Base-by-base conservation (phyloP, 2,329 filamentous ascomycete species). In the Pyrenophora graminea region DNA sequence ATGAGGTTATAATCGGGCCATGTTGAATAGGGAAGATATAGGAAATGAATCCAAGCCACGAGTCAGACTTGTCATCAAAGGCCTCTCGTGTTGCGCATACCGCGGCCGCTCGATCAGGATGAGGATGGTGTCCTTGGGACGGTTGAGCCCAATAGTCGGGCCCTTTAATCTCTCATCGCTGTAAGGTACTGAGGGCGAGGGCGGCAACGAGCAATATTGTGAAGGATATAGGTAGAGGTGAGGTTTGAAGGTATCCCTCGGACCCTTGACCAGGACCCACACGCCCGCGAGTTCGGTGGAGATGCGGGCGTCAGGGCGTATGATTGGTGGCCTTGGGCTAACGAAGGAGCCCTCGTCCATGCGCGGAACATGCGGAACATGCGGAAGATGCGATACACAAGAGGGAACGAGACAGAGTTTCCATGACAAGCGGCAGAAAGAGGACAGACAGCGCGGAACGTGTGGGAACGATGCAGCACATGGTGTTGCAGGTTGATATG, bases 1-100 rank as follows among this genome's bases (percentile, higher is more conserved):
- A 55, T 56, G 51, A 39, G 52, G 36, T 32, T 42, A 38, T 32
- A 40, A 48, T 25, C 36, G 46, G 46, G 59, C 53, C 53, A 53
- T 44, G 37, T 17, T 44, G 39, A 45, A 48, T 33, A 41, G 32
- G 25, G 31, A 54, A 54, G 61, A 62, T 59, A 60, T 58, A 68
- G 63, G 67, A 69, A 65, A 68, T 69, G 65, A 62, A 64, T 62
- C 52, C 63, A 63, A 62, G 67, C 58, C 63, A 62, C 66, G 67
- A 71, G 68, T 69, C 68, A 71, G 66, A 53, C 54, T 43, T 57
- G 53, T 63, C 59, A 63, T 66, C 58, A 58, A 65, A 63, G 48
- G 49, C 58, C 48, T 59, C 37, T 52, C 51, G 51, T 46, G 49
- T 52, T 21, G 43, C 23, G 48, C 56, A 64, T 68, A 59, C 57